Base-by-base conservation (phyloP, 169 alveolate species). In the Theileria orientalis region DNA sequence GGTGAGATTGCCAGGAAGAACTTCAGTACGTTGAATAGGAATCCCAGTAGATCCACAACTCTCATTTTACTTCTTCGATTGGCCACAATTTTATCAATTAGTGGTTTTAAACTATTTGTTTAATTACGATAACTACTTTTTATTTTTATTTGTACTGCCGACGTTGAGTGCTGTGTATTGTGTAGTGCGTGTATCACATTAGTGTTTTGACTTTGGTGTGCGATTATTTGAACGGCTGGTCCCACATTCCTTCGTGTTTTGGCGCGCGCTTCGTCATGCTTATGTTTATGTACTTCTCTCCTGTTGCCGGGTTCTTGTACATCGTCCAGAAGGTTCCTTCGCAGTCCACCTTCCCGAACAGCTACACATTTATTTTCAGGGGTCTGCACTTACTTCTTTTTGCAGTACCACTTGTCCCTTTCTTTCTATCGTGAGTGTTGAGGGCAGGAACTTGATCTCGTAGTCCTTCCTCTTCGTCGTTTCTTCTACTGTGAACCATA, bases 291-390 rank as follows among this genome's bases (percentile, higher is more conserved):
- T 40, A 76, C 74, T 33, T 76, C 37, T 30, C 69, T 70, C 49
- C 35, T 0, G 32, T 44, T 51, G 72, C 2, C 1, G 80, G 75
- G 41, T 54, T 27, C 41, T 76, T 56, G n/a, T 76, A 69, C 80
- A 76, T 68, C 0, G 75, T 66, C 86, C 86, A 76, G 57, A 76
- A 76, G 63, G 74, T 67, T 23, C 86, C 86, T n/a, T 76, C 86
- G 32, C 59, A 64, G 60, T 76, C 79, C 29, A 76, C 75, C 60
- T 76, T 76, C 41, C 86, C 86, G 33, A 41, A 46, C 41, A 75
- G 47, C 56, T 64, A 32, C 25, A 25, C 33, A 3, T 29, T 56
- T 27, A n/a, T 23, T 56, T 1, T 56, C 32, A 23, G 8, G 5
- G 21, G 6, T 29, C 32, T 25, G 19, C 2, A 56, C 37, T 62